Base-by-base conservation (phyloP, 2,329 filamentous ascomycete species). In the Epichloe typhina region DNA sequence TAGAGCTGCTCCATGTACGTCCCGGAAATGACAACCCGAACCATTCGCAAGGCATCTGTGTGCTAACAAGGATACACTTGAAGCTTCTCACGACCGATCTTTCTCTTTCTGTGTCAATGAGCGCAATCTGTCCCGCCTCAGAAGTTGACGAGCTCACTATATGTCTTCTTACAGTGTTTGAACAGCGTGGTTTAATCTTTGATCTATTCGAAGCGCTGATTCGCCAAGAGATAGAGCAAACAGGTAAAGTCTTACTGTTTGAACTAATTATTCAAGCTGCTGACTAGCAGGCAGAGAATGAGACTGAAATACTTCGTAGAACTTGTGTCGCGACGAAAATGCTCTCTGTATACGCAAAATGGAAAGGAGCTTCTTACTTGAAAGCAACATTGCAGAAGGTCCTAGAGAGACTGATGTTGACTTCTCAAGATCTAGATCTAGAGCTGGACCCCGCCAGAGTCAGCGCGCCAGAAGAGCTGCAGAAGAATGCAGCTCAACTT, bases 271-370 rank as follows among this genome's bases (percentile, higher is more conserved):
- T 33, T 11, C 23, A 33, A 39, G 31, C 35, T 49, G 45, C 58
- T 65, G 46, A 61, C 15, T 1, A 38, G 17, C 0, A 3, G 4
- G 15, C 37, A 74, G 82, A 85, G 61, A 84, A 82, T 50, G 82
- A 85, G 59, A 75, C 81, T 1, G 82, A 86, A 58, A 71, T 86
- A 21, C 65, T 86, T 11, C 74, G 82, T n/a, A 72, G 81, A 47
- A 83, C 82, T 35, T 84, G 80, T 56, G 82, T 86, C 1, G 79
- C 80, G n/a, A 85, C 82, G 2, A 86, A 85, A 61, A 83, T 85
- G 75, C 71, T 86, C 2, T 84, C 82, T 0, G 73, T 84, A 7
- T 86, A 84, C 57, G 82, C 81, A 5, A 85, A 83, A 59, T 86
- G 82, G 82, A 85, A 84, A 64, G 82, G 82, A 12, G 69, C 74